A percentile compares a stretch with the other conserved stretches of the same genome.
phyloP scores from a whole-genome alignment of 1,139 yeast genomes.

The Sugiyamaella paludigena region DNA sequence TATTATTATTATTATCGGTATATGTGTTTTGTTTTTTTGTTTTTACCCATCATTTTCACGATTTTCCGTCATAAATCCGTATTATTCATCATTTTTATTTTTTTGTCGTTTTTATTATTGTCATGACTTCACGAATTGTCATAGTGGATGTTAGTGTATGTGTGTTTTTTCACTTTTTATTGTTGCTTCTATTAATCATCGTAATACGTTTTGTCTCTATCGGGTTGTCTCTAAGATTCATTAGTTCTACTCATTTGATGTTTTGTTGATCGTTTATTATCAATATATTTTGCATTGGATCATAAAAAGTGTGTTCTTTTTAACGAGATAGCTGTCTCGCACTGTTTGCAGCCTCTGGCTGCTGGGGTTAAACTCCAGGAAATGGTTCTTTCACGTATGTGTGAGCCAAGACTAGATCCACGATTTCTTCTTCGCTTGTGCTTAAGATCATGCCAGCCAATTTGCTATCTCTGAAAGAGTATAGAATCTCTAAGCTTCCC shows the following conservation, averaged over 20 bases:
- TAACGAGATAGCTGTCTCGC: no score
- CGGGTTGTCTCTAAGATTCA: neutral
- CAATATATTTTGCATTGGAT: neutral
- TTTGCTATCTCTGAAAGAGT: no score
- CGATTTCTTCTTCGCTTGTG: no score
- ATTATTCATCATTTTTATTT: slow-evolving; percentile 7
- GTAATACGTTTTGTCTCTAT: neutral
- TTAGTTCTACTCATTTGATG: neutral
- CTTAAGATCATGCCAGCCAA: no score
- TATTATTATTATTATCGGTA: neutral
- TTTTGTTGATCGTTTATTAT: neutral
- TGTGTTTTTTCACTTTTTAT: slow-evolving; percentile 5
- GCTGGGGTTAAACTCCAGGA: no score
- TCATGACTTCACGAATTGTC: slow-evolving; percentile 6
- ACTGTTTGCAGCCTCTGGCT: no score
- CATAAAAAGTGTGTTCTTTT: neutral
- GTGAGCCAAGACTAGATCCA: no score
- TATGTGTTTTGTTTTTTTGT: slow-evolving; percentile 2
- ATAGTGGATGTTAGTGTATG: slow-evolving; percentile 4
- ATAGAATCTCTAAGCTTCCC: no score
- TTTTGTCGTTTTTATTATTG: slow-evolving; percentile 1
- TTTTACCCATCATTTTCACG: slow-evolving; percentile 5
- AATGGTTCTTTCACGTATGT: no score
- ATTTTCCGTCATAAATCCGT: neutral
- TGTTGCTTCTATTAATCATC: neutral